A percentile compares a stretch with the other conserved stretches of the same genome.
These are phyloP conservation scores for Tylopilus sp. DNA, from an alignment of 1,284 basidiomycete species.

Conservation along the genomic window DNA sequence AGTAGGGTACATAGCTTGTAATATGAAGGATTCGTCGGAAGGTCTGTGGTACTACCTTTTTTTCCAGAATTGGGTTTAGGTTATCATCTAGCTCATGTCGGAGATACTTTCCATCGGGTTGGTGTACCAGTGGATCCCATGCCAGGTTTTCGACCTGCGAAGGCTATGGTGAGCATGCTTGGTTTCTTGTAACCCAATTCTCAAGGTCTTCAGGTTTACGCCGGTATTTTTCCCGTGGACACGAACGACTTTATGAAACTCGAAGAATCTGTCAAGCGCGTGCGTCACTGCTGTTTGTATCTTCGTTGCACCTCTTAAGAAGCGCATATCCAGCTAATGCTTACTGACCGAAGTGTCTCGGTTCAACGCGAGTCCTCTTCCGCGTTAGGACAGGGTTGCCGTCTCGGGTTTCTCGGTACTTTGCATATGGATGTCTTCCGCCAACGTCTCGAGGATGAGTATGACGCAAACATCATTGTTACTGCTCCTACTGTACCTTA, in stretches of 20 bases:
- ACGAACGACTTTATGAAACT: constrained; percentile 89
- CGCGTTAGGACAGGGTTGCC: constrained; percentile 92
- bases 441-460: constrained; percentile 96
- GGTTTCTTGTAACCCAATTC: background rate
- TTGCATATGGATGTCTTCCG: constrained; percentile 97
- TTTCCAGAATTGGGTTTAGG: constrained; percentile 11
- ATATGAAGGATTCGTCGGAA: constrained; percentile 98
- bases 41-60: constrained; percentile 43
- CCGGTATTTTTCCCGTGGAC: constrained; percentile 93
- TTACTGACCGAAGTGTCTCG: constrained; percentile 89
- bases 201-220: constrained; percentile 68
- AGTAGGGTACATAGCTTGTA: constrained; percentile 89
- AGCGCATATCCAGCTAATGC: constrained; percentile 54
- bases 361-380: constrained; percentile 91
- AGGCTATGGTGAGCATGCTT: constrained; percentile 74
- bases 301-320: constrained; percentile 11
- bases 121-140: constrained; percentile 80
- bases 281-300: constrained; percentile 36
- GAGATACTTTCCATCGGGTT: constrained; percentile 86
- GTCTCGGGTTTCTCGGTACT: constrained; percentile 93
- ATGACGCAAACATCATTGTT: constrained; percentile 84
- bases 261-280: constrained; percentile 93
- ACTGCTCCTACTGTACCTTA: constrained; percentile 94
- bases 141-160: constrained; percentile 89
- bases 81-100: constrained; percentile 70